Percentiles rank a stretch among this genome's conserved stretches.
These are phyloP conservation scores for Ascoidea tarda DNA, from an alignment of 805 yeast genomes.

Conservation along the genomic window DNA sequence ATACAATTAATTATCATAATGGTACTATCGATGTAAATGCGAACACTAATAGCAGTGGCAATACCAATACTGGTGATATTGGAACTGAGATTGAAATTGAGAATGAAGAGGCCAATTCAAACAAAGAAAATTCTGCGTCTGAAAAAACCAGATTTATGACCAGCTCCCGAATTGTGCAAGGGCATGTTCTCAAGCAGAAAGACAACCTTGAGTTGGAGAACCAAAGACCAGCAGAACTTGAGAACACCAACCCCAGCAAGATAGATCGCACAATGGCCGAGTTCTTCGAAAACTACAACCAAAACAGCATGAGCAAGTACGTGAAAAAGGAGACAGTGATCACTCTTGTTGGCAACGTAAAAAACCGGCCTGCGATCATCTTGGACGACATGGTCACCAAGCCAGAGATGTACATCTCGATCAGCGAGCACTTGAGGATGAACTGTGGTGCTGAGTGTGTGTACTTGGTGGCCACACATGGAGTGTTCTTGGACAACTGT, in stretches of 20 bases:
- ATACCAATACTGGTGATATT: not conserved
- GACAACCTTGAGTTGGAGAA: no score
- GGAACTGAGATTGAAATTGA: not conserved
- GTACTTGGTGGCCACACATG: slow-evolving; percentile 46
- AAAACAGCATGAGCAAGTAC: slow-evolving; percentile 22
- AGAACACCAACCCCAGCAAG: not conserved
- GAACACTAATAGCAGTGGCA: not conserved
- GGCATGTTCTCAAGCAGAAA: no score
- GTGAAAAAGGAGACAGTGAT: slow-evolving; percentile 27
- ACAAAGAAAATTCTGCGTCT: not conserved
- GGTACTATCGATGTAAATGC: slow-evolving; percentile 1
- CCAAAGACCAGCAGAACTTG: not conserved
- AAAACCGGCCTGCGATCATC: slow-evolving; percentile 38
- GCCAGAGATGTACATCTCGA: slow-evolving; percentile 35
- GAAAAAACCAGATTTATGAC: not conserved
- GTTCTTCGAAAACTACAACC: slow-evolving; percentile 24
- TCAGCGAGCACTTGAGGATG: slow-evolving; percentile 43
- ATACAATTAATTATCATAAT: not conserved
- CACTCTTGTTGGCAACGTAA: slow-evolving; percentile 54
- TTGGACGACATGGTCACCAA: slow-evolving; percentile 54
- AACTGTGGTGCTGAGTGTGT: slow-evolving; percentile 45
- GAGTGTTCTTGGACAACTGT: slow-evolving; percentile 46
- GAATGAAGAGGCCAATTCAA: not conserved
- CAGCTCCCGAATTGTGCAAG: no score
- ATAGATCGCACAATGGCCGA: not conserved